Percentiles rank a stretch among this genome's conserved stretches.
phyloP scores from a whole-genome alignment of 768 basidiomycete genomes.

The Pisolithus tinctorius region DNA sequence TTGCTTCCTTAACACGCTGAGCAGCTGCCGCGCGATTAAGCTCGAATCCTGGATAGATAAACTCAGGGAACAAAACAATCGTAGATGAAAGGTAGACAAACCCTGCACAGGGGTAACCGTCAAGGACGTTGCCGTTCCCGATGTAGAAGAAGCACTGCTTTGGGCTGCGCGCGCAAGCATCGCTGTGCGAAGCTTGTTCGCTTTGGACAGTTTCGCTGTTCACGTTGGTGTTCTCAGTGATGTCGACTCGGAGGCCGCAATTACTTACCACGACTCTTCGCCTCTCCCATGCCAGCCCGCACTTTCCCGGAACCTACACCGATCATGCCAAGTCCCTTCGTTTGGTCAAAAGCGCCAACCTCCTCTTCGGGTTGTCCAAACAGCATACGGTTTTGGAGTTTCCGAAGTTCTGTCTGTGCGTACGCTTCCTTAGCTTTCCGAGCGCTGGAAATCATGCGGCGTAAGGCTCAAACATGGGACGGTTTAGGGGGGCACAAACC shows the following conservation, averaged over 20 bases:
- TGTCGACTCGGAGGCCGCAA: not conserved
- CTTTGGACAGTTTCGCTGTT: constrained; percentile 91
- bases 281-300: constrained; percentile 79
- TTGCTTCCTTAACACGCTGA: constrained; percentile 90
- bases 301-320: constrained; percentile 84
- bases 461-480: not conserved
- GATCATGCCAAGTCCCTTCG: constrained; percentile 98
- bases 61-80: not conserved
- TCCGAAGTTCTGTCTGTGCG: constrained; percentile 92
- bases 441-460: constrained; percentile 46
- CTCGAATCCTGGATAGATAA: constrained; percentile 65
- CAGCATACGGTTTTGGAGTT: constrained; percentile 93
- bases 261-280: constrained; percentile 79
- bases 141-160: constrained; percentile 36
- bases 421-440: constrained; percentile 98
- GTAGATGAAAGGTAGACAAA: constrained; percentile 20
- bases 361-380: constrained; percentile 97
- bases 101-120: constrained; percentile 97
- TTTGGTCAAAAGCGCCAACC: constrained; percentile 93
- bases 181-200: constrained; percentile 85
- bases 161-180: constrained; percentile 75
- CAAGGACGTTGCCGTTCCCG: constrained; percentile 86
- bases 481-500: constrained; percentile 41
- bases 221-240: not conserved
- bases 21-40: constrained; percentile 83